These are phyloP conservation scores for Pyrus communis DNA, from an alignment of 306 rosid species.

Conservation along the genomic window DNA sequence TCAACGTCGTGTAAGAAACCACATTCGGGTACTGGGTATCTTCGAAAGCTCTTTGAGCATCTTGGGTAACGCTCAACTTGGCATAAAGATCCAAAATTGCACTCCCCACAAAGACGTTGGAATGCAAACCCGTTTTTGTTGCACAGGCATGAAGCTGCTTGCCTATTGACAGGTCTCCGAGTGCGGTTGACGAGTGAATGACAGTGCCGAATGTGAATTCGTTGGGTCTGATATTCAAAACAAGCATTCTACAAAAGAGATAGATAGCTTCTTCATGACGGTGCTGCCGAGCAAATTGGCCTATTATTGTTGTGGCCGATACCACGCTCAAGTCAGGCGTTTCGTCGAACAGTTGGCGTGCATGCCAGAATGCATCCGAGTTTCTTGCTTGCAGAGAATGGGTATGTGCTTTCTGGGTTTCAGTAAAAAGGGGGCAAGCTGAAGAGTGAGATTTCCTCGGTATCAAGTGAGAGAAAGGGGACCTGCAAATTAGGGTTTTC, in stretches of 20 bases:
- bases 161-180: conserved; percentile 34
- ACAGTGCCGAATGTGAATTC: conserved; percentile 76
- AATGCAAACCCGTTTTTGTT: conserved; percentile 40
- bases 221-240: conserved; percentile 45
- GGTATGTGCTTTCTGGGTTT: conserved; percentile 21
- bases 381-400: conserved; percentile 4
- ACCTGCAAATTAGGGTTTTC: conserved; percentile 25
- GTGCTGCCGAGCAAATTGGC: conserved; percentile 36
- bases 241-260: conserved; percentile 64
- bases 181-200: conserved; percentile 45
- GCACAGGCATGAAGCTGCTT: conserved; percentile 71
- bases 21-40: conserved; percentile 61
- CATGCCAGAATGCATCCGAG: conserved; percentile 29
- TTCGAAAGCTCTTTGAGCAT: conserved; percentile 47
- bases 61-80: conserved; percentile 52
- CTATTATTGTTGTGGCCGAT: conserved; percentile 57
- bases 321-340: conserved; percentile 43
- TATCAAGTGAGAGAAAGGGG: conserved; percentile 14
- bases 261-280: conserved; percentile 39
- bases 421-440: conserved; percentile 18
- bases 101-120: conserved; percentile 70
- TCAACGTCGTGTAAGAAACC: conserved; percentile 75
- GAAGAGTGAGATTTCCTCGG: conserved; percentile 29
- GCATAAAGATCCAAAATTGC: conserved; percentile 69
- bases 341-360: conserved; percentile 57